These are phyloP conservation scores for Scortechinia acanthostroma DNA, from an alignment of 2,329 filamentous ascomycete genomes.

Conservation along the genomic window DNA sequence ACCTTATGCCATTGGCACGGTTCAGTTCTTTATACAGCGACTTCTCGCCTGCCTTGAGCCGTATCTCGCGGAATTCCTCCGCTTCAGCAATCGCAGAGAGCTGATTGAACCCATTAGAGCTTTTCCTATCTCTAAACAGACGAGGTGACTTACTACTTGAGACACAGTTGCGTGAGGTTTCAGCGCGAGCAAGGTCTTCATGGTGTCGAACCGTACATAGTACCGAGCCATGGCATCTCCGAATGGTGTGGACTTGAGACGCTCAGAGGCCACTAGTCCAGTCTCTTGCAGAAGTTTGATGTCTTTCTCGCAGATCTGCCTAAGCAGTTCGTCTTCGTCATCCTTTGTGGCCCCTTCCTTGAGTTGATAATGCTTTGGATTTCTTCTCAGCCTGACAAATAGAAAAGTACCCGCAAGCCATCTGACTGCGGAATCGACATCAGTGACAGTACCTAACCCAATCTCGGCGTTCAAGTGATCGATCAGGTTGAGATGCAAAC, in stretches of 20 bases:
- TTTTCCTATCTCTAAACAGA: neutral
- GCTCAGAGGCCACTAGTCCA: conserved; percentile 40
- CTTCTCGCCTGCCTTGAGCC: conserved; percentile 66
- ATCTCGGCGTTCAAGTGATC: conserved; percentile 83
- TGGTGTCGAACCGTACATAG: conserved; percentile 73
- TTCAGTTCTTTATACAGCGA: conserved; percentile 67
- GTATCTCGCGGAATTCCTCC: conserved; percentile 65
- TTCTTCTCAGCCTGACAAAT: conserved; percentile 65
- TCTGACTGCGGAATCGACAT: conserved; percentile 55
- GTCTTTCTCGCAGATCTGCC: conserved; percentile 64
- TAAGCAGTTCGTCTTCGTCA: conserved; percentile 55
- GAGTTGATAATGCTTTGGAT: conserved; percentile 65
- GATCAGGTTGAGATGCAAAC: conserved; percentile 70
- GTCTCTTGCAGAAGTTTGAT: conserved; percentile 56
- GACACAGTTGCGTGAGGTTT: conserved; percentile 52
- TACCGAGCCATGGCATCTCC: conserved; percentile 78
- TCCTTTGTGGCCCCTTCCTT: conserved; percentile 37
- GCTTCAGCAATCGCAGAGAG: conserved; percentile 61
- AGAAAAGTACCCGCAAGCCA: conserved; percentile 78
- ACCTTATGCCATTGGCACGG: conserved; percentile 59
- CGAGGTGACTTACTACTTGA: conserved; percentile 50
- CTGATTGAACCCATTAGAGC: conserved; percentile 28
- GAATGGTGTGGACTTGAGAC: conserved; percentile 61
- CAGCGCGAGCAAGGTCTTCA: conserved; percentile 63
- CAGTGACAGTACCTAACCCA: conserved; percentile 64